These are phyloP conservation scores for Aspergillus transmontanensis DNA, from an alignment of 2,329 filamentous ascomycete species.

Conservation along the genomic window DNA sequence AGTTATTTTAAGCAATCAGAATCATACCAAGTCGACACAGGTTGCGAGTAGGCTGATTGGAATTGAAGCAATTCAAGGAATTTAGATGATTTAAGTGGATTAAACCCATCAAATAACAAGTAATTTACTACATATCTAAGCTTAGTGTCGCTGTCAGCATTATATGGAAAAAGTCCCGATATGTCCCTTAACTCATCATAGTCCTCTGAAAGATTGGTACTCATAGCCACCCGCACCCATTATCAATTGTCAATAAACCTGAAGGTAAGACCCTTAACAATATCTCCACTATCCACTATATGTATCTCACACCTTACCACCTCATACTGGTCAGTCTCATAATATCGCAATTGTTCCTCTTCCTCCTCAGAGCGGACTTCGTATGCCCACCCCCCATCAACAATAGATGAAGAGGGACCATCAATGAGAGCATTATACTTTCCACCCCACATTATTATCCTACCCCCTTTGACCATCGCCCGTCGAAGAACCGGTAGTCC, in stretches of 20 bases:
- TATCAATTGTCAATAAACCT: background rate
- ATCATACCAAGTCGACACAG: no score
- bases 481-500: background rate
- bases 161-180: no score
- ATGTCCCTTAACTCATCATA: no score
- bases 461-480: background rate
- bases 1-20: fast-evolving
- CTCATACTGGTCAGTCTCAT: background rate
- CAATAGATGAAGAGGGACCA: background rate
- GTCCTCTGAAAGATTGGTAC: no score
- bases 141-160: no score
- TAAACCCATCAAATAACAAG: no score
- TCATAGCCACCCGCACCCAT: no score
- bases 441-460: background rate
- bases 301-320: background rate
- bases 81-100: no score
- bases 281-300: background rate
- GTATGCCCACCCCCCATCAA: background rate
- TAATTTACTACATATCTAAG: no score
- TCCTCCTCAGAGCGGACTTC: background rate
- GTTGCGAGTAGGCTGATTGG: no score
- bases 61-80: no score
- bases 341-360: background rate
- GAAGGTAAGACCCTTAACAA: background rate
- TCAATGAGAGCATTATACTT: background rate